phyloP scores from a whole-genome alignment of 352 stramenopile genomes.

The Phytophthora pini region DNA sequence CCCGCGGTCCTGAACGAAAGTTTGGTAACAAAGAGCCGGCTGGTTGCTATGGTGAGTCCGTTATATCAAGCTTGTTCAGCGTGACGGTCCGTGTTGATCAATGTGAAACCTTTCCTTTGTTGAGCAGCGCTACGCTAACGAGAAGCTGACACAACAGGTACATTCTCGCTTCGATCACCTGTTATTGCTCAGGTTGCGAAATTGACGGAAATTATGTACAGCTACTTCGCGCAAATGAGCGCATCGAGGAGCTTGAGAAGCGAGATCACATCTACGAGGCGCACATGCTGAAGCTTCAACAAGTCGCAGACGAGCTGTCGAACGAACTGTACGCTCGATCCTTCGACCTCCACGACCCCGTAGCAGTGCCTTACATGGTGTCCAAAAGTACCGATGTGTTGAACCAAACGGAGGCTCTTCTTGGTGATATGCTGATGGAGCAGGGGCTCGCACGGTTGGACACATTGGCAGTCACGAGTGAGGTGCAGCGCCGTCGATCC shows the following conservation, averaged over 20 bases:
- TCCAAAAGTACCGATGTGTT: slow-evolving; percentile 60
- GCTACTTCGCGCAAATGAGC: slow-evolving; percentile 56
- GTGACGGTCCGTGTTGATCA: not conserved
- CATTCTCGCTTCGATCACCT: not conserved
- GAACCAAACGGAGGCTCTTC: slow-evolving; percentile 58
- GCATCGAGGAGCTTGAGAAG: slow-evolving; percentile 56
- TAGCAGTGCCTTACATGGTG: slow-evolving; percentile 32
- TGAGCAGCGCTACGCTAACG: slow-evolving; percentile 53
- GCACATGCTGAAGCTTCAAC: slow-evolving; percentile 50
- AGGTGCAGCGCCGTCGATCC: slow-evolving; percentile 54
- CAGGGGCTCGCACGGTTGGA: slow-evolving; percentile 40
- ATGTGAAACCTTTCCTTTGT: slow-evolving; percentile 13
- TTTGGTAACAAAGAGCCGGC: slow-evolving; percentile 40
- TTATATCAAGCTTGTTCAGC: not conserved
- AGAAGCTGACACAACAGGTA: slow-evolving; percentile 76
- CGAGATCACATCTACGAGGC: slow-evolving; percentile 53
- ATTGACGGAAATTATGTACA: slow-evolving; percentile 9
- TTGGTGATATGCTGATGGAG: slow-evolving; percentile 56
- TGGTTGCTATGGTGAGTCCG: slow-evolving; percentile 45
- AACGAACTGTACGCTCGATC: slow-evolving; percentile 30
- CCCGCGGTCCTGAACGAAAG: slow-evolving; percentile 33
- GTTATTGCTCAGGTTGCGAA: no score
- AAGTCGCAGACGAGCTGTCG: slow-evolving; percentile 35
- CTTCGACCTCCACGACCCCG: slow-evolving; percentile 26
- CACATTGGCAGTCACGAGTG: slow-evolving; percentile 39